Conservation (phyloP, 106 monocot species). For the Dactylorhiza incarnata region DNA sequence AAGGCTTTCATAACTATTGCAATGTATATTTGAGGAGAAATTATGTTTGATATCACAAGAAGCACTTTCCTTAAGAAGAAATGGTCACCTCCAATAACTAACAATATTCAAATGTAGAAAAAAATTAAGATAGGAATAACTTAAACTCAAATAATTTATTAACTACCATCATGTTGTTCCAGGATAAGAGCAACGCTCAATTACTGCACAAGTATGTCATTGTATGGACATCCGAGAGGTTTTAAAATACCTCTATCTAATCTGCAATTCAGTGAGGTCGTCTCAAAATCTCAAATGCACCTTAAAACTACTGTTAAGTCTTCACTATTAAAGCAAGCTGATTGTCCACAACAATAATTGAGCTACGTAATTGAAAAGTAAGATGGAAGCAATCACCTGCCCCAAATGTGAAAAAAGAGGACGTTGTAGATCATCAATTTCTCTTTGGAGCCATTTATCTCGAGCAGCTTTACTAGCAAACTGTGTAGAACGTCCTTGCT, state of each 20-base stretch:
- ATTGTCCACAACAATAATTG: background rate
- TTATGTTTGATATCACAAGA: no score
- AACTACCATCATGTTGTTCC: background rate
- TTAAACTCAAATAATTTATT: no score
- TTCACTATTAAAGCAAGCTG: background rate
- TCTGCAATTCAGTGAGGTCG: background rate
- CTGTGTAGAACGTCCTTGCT: slow-evolving; percentile 93
- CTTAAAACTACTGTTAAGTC: background rate
- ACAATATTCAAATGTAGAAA: no score
- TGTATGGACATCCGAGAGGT: background rate
- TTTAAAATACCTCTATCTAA: background rate
- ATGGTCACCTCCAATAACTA: no score
- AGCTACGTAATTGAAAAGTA: background rate
- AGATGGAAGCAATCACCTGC: slow-evolving; percentile 46
- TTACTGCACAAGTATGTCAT: background rate
- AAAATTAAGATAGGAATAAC: no score
- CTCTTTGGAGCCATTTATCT: slow-evolving; percentile 94
- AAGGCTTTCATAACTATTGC: no score
- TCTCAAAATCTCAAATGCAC: background rate
- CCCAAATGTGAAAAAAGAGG: slow-evolving; percentile 59
- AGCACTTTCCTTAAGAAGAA: no score
- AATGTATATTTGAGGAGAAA: no score
- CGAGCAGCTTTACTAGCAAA: slow-evolving; percentile 86
- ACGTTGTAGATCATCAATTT: slow-evolving; percentile 88
- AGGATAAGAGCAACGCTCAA: background rate